Conservation (phyloP, 2,329 filamentous ascomycete genomes). For the Cladophialophora immunda region DNA sequence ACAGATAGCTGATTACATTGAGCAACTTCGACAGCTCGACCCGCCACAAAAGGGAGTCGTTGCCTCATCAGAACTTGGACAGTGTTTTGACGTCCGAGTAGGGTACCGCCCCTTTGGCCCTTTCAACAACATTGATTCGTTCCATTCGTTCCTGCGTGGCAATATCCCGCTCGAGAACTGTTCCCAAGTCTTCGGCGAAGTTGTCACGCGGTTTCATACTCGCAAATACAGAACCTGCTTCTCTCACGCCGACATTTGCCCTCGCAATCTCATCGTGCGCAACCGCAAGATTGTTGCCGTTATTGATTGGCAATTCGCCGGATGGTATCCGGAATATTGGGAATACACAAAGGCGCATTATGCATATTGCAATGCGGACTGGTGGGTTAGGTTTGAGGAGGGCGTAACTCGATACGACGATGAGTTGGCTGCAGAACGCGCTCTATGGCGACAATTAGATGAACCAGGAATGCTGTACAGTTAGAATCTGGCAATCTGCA, state of each 20-base stretch:
- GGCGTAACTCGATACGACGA: constrained; percentile 4
- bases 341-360: constrained; percentile 37
- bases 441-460: constrained; percentile 14
- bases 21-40: constrained; percentile 30
- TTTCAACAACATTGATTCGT: constrained; percentile 13
- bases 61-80: constrained; percentile 26
- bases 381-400: constrained; percentile 1
- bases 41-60: constrained; percentile 27
- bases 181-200: constrained; percentile 4
- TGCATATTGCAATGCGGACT: constrained; percentile 11
- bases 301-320: constrained; percentile 42
- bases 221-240: constrained; percentile 1
- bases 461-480: constrained; percentile 11
- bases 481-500: background rate
- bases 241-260: constrained; percentile 39
- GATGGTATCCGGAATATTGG: constrained; percentile 43
- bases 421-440: constrained; percentile 9
- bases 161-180: constrained; percentile 13
- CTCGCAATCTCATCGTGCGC: constrained; percentile 40
- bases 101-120: constrained; percentile 18
- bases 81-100: constrained; percentile 16
- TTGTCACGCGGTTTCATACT: constrained; percentile 1
- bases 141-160: constrained; percentile 26
- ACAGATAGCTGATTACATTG: constrained; percentile 31
- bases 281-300: constrained; percentile 38